Conservation (phyloP, 2,329 filamentous ascomycete genomes). For the Aspergillus sp. region DNA sequence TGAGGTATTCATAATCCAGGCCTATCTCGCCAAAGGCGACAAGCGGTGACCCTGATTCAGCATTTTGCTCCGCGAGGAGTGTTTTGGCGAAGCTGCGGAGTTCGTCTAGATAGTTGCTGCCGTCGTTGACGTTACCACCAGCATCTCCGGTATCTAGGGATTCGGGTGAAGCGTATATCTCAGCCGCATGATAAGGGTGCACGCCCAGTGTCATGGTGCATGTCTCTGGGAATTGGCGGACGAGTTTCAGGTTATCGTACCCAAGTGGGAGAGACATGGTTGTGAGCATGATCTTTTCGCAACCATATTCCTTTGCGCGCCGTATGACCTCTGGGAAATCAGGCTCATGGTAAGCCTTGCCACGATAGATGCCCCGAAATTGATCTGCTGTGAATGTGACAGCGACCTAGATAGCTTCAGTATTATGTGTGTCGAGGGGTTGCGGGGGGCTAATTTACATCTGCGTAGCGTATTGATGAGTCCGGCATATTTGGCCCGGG, state of each 20-base stretch:
- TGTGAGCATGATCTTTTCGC: conserved; percentile 25
- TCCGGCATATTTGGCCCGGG: background rate
- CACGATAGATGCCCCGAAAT: conserved; percentile 53
- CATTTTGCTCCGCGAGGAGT: conserved; percentile 19
- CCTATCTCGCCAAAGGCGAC: conserved; percentile 53
- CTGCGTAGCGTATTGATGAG: no score
- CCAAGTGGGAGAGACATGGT: conserved; percentile 44
- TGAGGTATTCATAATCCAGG: conserved; percentile 51
- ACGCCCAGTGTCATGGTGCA: conserved; percentile 52
- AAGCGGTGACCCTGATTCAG: conserved; percentile 29
- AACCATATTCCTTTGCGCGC: conserved; percentile 20
- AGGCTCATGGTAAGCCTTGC: conserved; percentile 49
- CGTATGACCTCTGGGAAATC: conserved; percentile 41
- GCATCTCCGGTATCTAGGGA: background rate
- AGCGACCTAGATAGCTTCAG: conserved; percentile 20
- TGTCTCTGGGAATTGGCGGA: conserved; percentile 26
- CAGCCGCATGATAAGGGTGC: conserved; percentile 52
- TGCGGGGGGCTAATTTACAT: background rate
- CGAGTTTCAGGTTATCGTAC: conserved; percentile 45
- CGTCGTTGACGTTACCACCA: conserved; percentile 2
- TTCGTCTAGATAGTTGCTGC: background rate
- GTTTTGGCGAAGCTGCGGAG: conserved; percentile 21
- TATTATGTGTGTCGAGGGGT: background rate
- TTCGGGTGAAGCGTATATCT: conserved; percentile 35
- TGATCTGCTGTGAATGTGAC: conserved; percentile 35